Conservation (phyloP, 2,329 filamentous ascomycete species). For the Blastomyces emzantsi region DNA sequence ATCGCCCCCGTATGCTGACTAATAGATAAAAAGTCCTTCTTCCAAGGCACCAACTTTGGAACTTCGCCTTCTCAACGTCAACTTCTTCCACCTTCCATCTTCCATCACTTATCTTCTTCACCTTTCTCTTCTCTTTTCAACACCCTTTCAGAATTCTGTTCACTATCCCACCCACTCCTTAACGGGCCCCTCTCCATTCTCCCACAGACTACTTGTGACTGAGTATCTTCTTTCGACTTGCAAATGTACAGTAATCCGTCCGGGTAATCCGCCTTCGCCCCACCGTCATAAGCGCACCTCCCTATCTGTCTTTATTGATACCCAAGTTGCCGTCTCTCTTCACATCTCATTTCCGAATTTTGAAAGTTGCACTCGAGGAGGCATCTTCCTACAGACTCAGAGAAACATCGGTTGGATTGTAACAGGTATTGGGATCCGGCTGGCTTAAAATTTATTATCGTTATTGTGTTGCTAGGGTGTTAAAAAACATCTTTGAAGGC, state of each 20-base stretch:
- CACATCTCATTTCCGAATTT: background rate
- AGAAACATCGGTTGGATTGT: background rate
- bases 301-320: background rate
- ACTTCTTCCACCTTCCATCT: constrained; percentile 1
- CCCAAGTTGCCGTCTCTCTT: background rate
- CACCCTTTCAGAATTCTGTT: background rate
- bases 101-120: background rate
- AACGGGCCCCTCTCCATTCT: too few species aligned
- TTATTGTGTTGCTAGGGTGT: constrained; percentile 9
- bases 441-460: constrained; percentile 6
- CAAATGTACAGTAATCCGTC: constrained; percentile 4
- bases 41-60: too few species aligned
- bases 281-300: background rate
- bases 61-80: background rate
- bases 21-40: background rate
- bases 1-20: background rate
- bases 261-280: background rate
- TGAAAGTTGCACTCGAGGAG: background rate
- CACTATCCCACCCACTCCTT: background rate
- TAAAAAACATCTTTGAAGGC: constrained; percentile 6
- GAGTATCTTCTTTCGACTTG: background rate
- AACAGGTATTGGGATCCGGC: constrained; percentile 3
- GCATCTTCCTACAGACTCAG: background rate
- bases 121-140: background rate
- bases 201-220: background rate